These are phyloP conservation scores for Xylariales sp. DNA, from an alignment of 2,329 filamentous ascomycete genomes.

Conservation along the genomic window DNA sequence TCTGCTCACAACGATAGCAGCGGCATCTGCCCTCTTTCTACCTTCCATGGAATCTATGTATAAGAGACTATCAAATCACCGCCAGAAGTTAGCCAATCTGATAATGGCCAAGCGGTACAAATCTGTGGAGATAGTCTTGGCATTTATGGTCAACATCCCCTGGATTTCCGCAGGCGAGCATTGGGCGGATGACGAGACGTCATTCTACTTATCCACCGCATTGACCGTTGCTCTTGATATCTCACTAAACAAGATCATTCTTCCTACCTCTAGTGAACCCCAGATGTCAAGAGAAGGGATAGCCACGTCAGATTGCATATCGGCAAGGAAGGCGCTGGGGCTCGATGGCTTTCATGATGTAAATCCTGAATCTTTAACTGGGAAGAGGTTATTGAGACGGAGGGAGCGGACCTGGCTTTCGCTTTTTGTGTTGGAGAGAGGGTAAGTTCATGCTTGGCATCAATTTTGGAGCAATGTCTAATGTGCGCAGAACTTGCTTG, in stretches of 20 bases:
- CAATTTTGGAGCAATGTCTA: too few relatives aligned
- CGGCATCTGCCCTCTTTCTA: slow-evolving; percentile 64
- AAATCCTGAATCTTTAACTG: slow-evolving; percentile 55
- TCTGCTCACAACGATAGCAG: slow-evolving; percentile 66
- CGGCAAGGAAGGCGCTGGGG: slow-evolving; percentile 58
- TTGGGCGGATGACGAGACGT: slow-evolving; percentile 69
- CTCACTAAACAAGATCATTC: slow-evolving; percentile 65
- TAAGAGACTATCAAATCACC: slow-evolving; percentile 61
- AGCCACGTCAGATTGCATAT: slow-evolving; percentile 65
- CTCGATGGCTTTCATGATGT: slow-evolving; percentile 66
- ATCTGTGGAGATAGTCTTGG: slow-evolving; percentile 70
- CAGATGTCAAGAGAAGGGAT: slow-evolving; percentile 40
- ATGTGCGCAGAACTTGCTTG: slow-evolving; percentile 59
- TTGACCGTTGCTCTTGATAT: slow-evolving; percentile 66
- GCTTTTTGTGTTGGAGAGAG: slow-evolving; percentile 68
- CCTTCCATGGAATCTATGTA: slow-evolving; percentile 60
- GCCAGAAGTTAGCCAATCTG: slow-evolving; percentile 56
- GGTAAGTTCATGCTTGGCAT: too few relatives aligned
- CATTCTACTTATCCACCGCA: slow-evolving; percentile 66
- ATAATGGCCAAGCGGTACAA: slow-evolving; percentile 59
- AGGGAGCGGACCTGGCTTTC: slow-evolving; percentile 68
- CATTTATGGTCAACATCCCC: slow-evolving; percentile 71
- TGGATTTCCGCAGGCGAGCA: slow-evolving; percentile 69
- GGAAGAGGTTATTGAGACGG: slow-evolving; percentile 56
- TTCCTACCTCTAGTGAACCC: slow-evolving; percentile 47